Conservation (phyloP, 2,329 filamentous ascomycete genomes). For the Neobulgaria alba region DNA sequence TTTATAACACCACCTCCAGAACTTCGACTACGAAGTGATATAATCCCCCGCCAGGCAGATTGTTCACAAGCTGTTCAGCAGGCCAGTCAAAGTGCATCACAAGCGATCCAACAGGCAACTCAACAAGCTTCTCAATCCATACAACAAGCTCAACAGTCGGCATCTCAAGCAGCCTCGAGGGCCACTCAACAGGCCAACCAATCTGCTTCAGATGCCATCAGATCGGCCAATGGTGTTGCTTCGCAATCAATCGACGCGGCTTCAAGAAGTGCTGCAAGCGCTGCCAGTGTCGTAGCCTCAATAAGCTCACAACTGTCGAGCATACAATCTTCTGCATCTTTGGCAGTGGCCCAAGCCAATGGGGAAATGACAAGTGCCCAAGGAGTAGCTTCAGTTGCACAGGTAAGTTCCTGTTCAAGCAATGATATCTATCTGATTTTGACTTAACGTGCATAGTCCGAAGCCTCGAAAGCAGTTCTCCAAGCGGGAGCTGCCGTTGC, state of each 20-base stretch:
- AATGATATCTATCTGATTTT: slow-evolving; percentile 1
- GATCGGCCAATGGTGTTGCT: slow-evolving; percentile 14
- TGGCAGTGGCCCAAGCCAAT: slow-evolving; percentile 19
- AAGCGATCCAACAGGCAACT: slow-evolving; percentile 18
- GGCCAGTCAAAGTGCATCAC: slow-evolving; percentile 18
- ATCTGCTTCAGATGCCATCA: slow-evolving; percentile 18
- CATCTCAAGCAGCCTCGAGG: slow-evolving; percentile 12
- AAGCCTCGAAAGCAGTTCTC: slow-evolving; percentile 19
- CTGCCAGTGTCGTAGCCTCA: slow-evolving; percentile 17
- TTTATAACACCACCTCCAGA: slow-evolving; percentile 21
- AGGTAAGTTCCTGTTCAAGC: slow-evolving; percentile 13
- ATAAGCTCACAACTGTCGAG: slow-evolving; percentile 18
- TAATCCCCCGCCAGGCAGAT: slow-evolving; percentile 15
- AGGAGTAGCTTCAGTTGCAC: slow-evolving; percentile 14
- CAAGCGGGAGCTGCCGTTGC: slow-evolving; percentile 24
- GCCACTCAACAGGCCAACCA: slow-evolving; percentile 19
- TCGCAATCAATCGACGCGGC: slow-evolving; percentile 18
- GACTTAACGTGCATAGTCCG: slow-evolving; percentile 8
- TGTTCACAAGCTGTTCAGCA: slow-evolving; percentile 19
- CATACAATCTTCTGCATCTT: slow-evolving; percentile 17
- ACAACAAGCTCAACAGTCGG: slow-evolving; percentile 13
- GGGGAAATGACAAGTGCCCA: slow-evolving; percentile 15
- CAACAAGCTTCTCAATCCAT: slow-evolving; percentile 17
- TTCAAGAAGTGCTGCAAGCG: slow-evolving; percentile 19
- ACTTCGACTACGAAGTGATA: slow-evolving; percentile 17